Percentiles rank a stretch among this genome's conserved stretches.
phyloP scores from a whole-genome alignment of 306 rosid genomes.

The Phaseolus lunatus region DNA sequence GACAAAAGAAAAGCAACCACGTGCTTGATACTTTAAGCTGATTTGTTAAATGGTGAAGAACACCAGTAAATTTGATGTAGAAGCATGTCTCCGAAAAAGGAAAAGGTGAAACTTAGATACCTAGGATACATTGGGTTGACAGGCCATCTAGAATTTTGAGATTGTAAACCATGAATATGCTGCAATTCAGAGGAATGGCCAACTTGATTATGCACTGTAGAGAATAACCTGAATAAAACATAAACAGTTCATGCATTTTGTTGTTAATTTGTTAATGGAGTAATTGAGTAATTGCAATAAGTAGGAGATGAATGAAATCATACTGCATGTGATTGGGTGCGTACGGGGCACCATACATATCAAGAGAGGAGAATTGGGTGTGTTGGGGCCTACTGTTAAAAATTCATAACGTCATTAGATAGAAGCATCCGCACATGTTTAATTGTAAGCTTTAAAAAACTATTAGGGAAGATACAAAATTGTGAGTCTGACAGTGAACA shows the following conservation, averaged over 20 bases:
- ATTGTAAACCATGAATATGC: conserved; percentile 4
- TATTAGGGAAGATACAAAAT: not conserved
- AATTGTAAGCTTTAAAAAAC: not conserved
- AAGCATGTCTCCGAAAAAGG: not conserved
- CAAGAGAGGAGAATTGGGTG: not conserved
- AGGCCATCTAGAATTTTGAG: not conserved
- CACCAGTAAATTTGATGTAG: not conserved
- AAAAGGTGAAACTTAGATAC: conserved; percentile 1
- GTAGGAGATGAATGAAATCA: not conserved
- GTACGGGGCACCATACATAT: conserved; percentile 7
- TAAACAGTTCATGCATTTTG: not conserved
- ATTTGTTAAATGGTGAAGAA: not conserved
- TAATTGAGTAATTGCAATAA: not conserved
- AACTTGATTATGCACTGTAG: not conserved
- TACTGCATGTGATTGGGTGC: not conserved
- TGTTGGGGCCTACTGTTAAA: conserved; percentile 3
- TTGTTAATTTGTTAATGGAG: conserved; percentile 8
- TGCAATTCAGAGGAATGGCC: not conserved
- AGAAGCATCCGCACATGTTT: not conserved
- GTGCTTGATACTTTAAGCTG: not conserved
- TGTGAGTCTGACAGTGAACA: not conserved
- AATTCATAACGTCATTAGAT: not conserved
- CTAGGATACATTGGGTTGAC: not conserved
- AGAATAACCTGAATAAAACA: conserved; percentile 16
- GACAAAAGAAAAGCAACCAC: not conserved